These are phyloP conservation scores for Diaporthe capsici DNA, from an alignment of 2,329 filamentous ascomycete genomes.

Conservation along the genomic window DNA sequence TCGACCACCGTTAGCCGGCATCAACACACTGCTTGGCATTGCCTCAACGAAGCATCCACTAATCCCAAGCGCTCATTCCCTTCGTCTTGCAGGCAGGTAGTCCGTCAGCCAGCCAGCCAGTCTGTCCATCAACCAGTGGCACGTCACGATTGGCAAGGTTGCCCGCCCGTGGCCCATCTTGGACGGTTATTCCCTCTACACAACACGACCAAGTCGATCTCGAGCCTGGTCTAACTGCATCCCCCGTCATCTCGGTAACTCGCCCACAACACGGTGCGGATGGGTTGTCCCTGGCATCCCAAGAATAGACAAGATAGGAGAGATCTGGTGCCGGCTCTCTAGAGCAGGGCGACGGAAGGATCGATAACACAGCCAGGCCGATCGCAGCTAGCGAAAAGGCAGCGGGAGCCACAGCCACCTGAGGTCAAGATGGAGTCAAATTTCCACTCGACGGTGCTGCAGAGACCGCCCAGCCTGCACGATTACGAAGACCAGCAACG, in stretches of 20 bases:
- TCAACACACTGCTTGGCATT: slow-evolving; percentile 1
- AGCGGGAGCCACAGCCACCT: not conserved
- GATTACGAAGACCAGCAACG: slow-evolving; percentile 55
- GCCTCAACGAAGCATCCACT: not conserved
- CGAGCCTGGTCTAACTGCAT: not conserved
- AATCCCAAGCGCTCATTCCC: not conserved
- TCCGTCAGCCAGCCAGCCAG: not conserved
- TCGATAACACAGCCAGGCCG: not conserved
- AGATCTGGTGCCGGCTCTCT: slow-evolving; percentile 32
- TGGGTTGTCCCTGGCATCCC: slow-evolving; percentile 38
- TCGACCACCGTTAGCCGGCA: not conserved
- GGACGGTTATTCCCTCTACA: not conserved
- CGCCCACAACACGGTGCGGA: slow-evolving; percentile 30
- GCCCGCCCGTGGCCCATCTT: not conserved
- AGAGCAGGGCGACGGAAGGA: slow-evolving; percentile 10
- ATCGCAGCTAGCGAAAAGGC: not conserved
- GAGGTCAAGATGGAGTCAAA: slow-evolving; percentile 59
- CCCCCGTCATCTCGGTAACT: not conserved
- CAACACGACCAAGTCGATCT: not conserved
- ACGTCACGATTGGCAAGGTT: not conserved
- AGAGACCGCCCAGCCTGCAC: slow-evolving; percentile 57
- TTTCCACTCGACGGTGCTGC: slow-evolving; percentile 66
- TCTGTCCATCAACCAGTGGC: not conserved
- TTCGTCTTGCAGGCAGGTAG: not conserved
- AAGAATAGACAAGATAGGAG: slow-evolving; percentile 31